Evolutionary conservation across 441 rosid species (phyloP), one percentile per base, ranked within the genome.

Genomic region (Syzygium syzygioides): DNA sequence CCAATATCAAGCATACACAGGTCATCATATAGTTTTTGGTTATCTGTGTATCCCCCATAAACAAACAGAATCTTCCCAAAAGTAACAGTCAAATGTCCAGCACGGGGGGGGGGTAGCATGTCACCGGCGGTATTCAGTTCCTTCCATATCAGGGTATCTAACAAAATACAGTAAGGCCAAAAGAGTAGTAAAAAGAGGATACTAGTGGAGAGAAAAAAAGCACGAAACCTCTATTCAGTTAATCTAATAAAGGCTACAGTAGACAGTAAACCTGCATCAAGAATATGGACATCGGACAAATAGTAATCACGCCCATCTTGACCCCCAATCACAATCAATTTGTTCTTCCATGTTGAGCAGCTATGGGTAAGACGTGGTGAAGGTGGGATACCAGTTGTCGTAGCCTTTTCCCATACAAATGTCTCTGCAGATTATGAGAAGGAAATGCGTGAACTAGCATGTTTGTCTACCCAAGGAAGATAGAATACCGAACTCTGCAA

Each of bases 271-370:
- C 99, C 99, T 45, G 48, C 48, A 45, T 45, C 48, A 45, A 45
- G 48, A 45, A 45, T 45, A 45, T 45, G 48, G 48, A 45, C 9
- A 45, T 45, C 48, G 9, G 48, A 45, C 48, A 45, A 45, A 45
- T 45, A 45, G 48, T 45, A 45, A 45, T 45, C 48, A 45, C 48
- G 48, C 7, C 9, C 48, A 45, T 45, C 48, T 45, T 45, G 48
- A 79, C 98, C 99, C 79, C 99, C 99, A 85, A 97, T 92, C 60
- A 98, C 96, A 88, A 98, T 92, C 50, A 98, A 90, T 88, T 94
- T 95, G 92, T 94, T 94, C 93, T 93, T 95, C 98, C 99, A 98
- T 87, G 98, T 94, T 76, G 99, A 95, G 93, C 99, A 98, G 89
- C 96, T 92, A 90, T 98, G 99, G 91, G 98, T 95, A 92, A 96